Conservation (phyloP, 768 basidiomycete species). For the Tricholoma furcatifolium region DNA sequence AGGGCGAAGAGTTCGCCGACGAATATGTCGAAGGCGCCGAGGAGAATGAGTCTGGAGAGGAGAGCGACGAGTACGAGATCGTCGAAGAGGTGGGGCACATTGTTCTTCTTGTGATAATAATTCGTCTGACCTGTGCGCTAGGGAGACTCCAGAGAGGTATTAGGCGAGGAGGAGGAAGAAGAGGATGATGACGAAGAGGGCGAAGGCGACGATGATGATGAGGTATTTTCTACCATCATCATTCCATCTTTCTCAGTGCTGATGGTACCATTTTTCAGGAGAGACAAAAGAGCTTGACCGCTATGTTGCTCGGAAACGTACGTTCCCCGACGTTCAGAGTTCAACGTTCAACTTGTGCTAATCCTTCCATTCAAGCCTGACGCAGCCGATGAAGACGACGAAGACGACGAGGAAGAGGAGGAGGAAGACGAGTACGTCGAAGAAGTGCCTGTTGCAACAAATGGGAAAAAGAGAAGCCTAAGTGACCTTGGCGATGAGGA, state of each 20-base stretch:
- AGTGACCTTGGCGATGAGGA: constrained; percentile 29
- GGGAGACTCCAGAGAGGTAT: constrained; percentile 7
- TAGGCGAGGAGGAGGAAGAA: constrained; percentile 14
- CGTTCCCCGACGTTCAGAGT: background rate
- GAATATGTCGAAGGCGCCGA: constrained; percentile 6
- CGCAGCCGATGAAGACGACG: constrained; percentile 27
- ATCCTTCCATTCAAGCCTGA: constrained; percentile 22
- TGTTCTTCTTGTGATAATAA: background rate
- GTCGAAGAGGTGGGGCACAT: constrained; percentile 13
- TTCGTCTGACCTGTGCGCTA: constrained; percentile 4
- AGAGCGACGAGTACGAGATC: constrained; percentile 22
- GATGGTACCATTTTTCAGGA: background rate
- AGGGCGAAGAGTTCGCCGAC: constrained; percentile 1
- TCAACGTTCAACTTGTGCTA: background rate
- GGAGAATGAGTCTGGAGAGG: constrained; percentile 17
- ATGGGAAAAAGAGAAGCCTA: constrained; percentile 34
- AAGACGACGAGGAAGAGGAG: constrained; percentile 32
- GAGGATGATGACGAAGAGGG: constrained; percentile 19
- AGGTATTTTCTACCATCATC: constrained; percentile 6
- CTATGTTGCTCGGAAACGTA: constrained; percentile 19
- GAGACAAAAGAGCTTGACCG: constrained; percentile 16
- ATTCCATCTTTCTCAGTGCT: background rate
- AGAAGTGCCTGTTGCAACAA: constrained; percentile 16
- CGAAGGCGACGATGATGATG: constrained; percentile 8
- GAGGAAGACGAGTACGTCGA: constrained; percentile 19